Percentiles rank a stretch among this genome's conserved stretches.
phyloP scores from a whole-genome alignment of 345 rosid species.

The Toxicodendron radicans region DNA sequence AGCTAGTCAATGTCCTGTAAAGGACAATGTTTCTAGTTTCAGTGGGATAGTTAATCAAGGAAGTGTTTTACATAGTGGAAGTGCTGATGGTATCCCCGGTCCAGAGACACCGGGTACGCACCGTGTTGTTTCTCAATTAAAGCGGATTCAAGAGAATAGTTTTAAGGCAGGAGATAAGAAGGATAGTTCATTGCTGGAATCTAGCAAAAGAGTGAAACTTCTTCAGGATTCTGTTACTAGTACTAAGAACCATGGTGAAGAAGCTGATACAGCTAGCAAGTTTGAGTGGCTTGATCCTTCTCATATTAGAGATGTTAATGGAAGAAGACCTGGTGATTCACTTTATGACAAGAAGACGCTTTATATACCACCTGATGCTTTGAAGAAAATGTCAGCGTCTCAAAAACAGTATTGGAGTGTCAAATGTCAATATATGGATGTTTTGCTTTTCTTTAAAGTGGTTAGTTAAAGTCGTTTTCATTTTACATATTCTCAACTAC shows the following conservation, averaged over 20 bases:
- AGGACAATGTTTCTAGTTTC: conserved; percentile 26
- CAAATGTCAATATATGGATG: conserved; percentile 88
- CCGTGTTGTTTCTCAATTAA: conserved; percentile 55
- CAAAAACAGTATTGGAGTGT: conserved; percentile 90
- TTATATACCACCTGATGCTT: conserved; percentile 68
- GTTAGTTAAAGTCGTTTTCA: conserved; percentile 45
- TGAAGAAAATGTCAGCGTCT: conserved; percentile 83
- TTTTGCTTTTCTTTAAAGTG: conserved; percentile 95
- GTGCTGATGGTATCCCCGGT: conserved; percentile 44
- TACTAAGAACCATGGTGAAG: conserved; percentile 35
- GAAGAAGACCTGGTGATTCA: conserved; percentile 79
- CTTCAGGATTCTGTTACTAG: conserved; percentile 37
- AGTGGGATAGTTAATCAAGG: conserved; percentile 24
- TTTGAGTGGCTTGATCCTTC: conserved; percentile 93
- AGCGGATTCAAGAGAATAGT: conserved; percentile 63
- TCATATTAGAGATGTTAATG: conserved; percentile 63
- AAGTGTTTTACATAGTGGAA: conserved; percentile 20
- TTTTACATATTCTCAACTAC: not conserved
- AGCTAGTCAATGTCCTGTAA: conserved; percentile 25
- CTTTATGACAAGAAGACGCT: conserved; percentile 79
- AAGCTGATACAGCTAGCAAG: conserved; percentile 53
- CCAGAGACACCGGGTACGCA: conserved; percentile 79
- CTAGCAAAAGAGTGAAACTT: conserved; percentile 57
- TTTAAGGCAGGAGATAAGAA: conserved; percentile 31
- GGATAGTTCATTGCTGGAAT: conserved; percentile 33